Conservation (phyloP, 2,329 filamentous ascomycete genomes). For the Seiridium cupressi region DNA sequence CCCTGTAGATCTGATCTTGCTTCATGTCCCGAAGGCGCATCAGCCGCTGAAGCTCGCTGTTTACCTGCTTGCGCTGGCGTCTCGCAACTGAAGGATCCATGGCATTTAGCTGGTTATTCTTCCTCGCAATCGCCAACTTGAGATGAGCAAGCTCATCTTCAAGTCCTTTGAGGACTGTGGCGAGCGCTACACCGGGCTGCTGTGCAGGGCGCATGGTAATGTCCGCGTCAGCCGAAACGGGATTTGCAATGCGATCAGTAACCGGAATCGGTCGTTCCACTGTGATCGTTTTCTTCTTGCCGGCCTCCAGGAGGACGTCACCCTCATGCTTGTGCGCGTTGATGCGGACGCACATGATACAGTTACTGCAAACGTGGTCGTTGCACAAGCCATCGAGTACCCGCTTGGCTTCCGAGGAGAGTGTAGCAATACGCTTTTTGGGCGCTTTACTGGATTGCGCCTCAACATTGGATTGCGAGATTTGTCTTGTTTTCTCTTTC, state of each 20-base stretch:
- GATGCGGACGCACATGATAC: constrained; percentile 56
- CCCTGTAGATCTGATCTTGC: constrained; percentile 75
- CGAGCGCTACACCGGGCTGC: constrained; percentile 69
- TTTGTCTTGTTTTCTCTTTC: constrained; percentile 18
- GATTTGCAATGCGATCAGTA: constrained; percentile 55
- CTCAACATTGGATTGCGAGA: constrained; percentile 26
- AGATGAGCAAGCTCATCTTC: constrained; percentile 78
- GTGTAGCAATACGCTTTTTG: constrained; percentile 35
- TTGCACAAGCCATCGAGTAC: constrained; percentile 51
- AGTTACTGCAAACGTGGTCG: constrained; percentile 55
- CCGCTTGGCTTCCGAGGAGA: constrained; percentile 51
- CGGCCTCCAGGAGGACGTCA: constrained; percentile 34
- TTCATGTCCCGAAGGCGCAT: constrained; percentile 68
- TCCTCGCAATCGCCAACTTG: constrained; percentile 63
- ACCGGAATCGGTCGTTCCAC: constrained; percentile 65
- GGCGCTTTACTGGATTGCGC: constrained; percentile 48
- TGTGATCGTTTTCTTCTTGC: constrained; percentile 58
- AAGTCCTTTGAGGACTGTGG: constrained; percentile 78
- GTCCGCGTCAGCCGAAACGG: constrained; percentile 18
- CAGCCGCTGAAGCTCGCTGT: constrained; percentile 59
- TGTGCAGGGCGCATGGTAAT: constrained; percentile 65
- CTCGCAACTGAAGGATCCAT: constrained; percentile 67
- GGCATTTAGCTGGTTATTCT: constrained; percentile 61
- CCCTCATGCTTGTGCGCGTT: constrained; percentile 32
- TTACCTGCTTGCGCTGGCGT: constrained; percentile 60